These are phyloP conservation scores for Eurotiales sp. DNA, from an alignment of 2,329 filamentous ascomycete species.

Conservation along the genomic window DNA sequence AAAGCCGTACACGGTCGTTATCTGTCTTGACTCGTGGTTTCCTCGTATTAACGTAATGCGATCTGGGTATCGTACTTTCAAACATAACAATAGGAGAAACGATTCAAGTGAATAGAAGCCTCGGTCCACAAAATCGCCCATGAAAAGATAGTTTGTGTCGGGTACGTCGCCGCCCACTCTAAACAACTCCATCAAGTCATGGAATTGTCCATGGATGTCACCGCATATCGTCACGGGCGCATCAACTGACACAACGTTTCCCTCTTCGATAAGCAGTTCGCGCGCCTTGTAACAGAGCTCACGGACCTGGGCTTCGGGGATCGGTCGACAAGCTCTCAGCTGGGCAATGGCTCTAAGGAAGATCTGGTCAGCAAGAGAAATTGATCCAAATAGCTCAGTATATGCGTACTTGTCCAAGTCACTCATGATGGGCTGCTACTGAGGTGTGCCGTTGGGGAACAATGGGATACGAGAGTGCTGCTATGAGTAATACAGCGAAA, in stretches of 20 bases:
- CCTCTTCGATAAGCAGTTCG: slow-evolving; percentile 94
- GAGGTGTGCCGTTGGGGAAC: slow-evolving; percentile 16
- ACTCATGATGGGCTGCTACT: slow-evolving; percentile 61
- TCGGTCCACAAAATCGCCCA: slow-evolving; percentile 97
- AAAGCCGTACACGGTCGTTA: slow-evolving; percentile 96
- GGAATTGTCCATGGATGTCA: slow-evolving; percentile 95
- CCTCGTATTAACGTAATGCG: slow-evolving; percentile 94
- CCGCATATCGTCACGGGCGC: slow-evolving; percentile 97
- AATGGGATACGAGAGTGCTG: slow-evolving; percentile 14
- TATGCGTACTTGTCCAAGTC: slow-evolving; percentile 77
- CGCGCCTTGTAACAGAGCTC: slow-evolving; percentile 97
- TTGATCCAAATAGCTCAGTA: background rate
- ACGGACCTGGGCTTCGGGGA: slow-evolving; percentile 90
- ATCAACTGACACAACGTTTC: slow-evolving; percentile 92
- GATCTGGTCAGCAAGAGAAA: too few species aligned
- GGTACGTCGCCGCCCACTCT: slow-evolving; percentile 89
- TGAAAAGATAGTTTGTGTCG: slow-evolving; percentile 95
- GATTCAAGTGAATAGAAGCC: slow-evolving; percentile 98
- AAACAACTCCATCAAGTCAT: slow-evolving; percentile 95
- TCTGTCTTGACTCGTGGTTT: slow-evolving; percentile 94
- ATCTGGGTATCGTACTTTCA: slow-evolving; percentile 96
- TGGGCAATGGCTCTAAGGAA: slow-evolving; percentile 81
- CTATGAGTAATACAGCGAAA: slow-evolving; percentile 6
- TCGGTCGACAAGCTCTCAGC: slow-evolving; percentile 90
- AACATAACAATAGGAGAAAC: slow-evolving; percentile 88